These are phyloP conservation scores for Aspergillus udagawae DNA, from an alignment of 2,329 filamentous ascomycete genomes.

Conservation along the genomic window DNA sequence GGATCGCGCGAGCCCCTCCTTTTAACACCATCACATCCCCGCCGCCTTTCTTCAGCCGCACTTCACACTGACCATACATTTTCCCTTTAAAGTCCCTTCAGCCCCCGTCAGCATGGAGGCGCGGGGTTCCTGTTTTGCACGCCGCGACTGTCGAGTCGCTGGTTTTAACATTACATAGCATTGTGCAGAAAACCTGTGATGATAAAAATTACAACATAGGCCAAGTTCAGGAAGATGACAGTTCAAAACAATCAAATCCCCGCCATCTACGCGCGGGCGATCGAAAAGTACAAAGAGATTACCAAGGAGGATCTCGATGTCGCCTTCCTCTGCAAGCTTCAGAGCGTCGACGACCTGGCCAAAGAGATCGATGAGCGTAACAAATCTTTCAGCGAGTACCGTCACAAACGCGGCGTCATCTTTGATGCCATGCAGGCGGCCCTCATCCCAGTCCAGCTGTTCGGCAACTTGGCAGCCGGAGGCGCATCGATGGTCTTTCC, in stretches of 20 bases:
- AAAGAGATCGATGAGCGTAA: conserved; percentile 8
- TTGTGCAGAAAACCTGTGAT: too few species aligned
- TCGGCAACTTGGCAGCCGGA: conserved; percentile 8
- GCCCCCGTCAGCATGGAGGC: too few species aligned
- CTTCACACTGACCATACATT: too few species aligned
- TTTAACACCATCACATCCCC: too few species aligned
- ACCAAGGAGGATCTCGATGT: conserved; percentile 5
- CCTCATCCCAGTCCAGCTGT: conserved; percentile 6
- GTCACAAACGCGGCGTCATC: conserved; percentile 7
- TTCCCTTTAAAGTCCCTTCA: too few species aligned
- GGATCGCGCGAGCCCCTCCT: too few species aligned
- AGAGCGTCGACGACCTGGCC: conserved; percentile 6
- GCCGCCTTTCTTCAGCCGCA: too few species aligned
- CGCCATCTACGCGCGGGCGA: conserved; percentile 5
- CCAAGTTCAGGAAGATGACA: neutral
- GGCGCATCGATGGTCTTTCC: conserved; percentile 10
- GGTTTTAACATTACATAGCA: neutral
- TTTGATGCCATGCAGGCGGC: conserved; percentile 6
- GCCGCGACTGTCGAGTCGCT: neutral
- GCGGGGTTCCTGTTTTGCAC: too few species aligned
- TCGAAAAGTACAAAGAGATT: conserved; percentile 7
- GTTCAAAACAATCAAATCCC: conserved; percentile 3
- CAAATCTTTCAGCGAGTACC: conserved; percentile 7
- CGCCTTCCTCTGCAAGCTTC: conserved; percentile 1
- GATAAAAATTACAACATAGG: too few species aligned